Evolutionary conservation across 805 yeast genomes (phyloP).

Genomic region (Candida railenensis): DNA sequence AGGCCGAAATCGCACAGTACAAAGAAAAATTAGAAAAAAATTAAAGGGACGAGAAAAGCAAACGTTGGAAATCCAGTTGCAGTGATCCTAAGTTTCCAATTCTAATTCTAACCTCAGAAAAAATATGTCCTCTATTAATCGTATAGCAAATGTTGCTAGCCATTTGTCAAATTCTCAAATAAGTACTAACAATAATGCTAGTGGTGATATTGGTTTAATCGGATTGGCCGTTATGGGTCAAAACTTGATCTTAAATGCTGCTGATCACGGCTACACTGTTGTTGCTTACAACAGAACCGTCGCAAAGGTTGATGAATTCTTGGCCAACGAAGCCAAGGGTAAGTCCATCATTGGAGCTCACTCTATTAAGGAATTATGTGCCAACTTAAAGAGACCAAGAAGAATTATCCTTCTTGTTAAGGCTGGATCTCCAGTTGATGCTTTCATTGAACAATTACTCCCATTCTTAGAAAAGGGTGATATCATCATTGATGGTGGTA

Average conservation of each 20-base stretch:
- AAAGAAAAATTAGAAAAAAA: not conserved
- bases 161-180: constrained; percentile 9
- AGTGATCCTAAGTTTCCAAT: too few relatives aligned
- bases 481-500: constrained; percentile 99
- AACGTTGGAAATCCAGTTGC: too few relatives aligned
- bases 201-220: constrained; percentile 97
- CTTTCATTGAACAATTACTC: constrained; percentile 80
- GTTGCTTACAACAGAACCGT: constrained; percentile 98
- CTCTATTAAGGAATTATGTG: constrained; percentile 83
- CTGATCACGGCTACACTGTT: constrained; percentile 98
- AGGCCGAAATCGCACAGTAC: not conserved
- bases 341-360: constrained; percentile 94
- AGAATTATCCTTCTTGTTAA: constrained; percentile 90
- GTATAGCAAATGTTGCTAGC: constrained; percentile 12
- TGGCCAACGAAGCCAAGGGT: constrained; percentile 95
- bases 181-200: constrained; percentile 29
- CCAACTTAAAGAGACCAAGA: constrained; percentile 95
- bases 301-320: constrained; percentile 90
- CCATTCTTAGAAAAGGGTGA: constrained; percentile 95
- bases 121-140: constrained; percentile 8
- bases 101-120: not conserved
- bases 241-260: constrained; percentile 94
- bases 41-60: too few relatives aligned
- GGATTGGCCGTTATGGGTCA: constrained; percentile 99
- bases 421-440: constrained; percentile 95